Percentiles rank a stretch among this genome's conserved stretches.
These are phyloP conservation scores for Lupinus albus DNA, from an alignment of 306 rosid genomes.

Conservation along the genomic window DNA sequence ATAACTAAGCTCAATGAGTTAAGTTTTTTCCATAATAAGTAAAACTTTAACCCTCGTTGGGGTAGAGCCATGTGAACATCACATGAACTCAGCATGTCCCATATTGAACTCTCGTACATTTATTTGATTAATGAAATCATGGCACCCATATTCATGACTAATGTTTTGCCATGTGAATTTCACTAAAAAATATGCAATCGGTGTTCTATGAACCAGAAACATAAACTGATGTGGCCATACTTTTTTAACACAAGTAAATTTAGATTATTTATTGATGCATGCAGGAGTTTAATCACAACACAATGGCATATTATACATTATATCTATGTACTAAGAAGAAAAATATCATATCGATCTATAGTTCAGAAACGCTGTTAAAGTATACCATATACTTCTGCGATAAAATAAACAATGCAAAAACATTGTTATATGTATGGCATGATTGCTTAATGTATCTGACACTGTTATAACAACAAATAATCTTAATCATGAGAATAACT, in stretches of 20 bases:
- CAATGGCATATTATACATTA: neutral
- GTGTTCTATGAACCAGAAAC: slow-evolving; percentile 7
- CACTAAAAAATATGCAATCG: neutral
- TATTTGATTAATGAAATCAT: neutral
- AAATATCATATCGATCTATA: neutral
- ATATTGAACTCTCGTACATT: neutral
- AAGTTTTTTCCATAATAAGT: too few species aligned
- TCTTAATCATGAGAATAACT: neutral
- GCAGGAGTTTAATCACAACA: neutral
- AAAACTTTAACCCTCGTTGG: too few species aligned
- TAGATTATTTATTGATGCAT: neutral
- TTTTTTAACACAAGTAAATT: neutral
- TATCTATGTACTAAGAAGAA: neutral
- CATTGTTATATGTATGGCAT: too few species aligned
- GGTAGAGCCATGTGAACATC: slow-evolving; percentile 45
- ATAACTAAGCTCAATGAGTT: too few species aligned
- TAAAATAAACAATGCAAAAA: too few species aligned
- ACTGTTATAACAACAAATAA: neutral
- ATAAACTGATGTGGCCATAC: slow-evolving; percentile 3
- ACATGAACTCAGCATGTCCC: slow-evolving; percentile 22
- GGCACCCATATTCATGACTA: slow-evolving; percentile 3
- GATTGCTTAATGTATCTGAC: too few species aligned
- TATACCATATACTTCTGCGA: too few species aligned
- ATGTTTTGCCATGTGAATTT: slow-evolving; percentile 33
- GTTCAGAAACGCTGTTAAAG: too few species aligned